Evolutionary conservation across 2,329 filamentous ascomycete genomes (phyloP).

Genomic region (Penicillium sp.): DNA sequence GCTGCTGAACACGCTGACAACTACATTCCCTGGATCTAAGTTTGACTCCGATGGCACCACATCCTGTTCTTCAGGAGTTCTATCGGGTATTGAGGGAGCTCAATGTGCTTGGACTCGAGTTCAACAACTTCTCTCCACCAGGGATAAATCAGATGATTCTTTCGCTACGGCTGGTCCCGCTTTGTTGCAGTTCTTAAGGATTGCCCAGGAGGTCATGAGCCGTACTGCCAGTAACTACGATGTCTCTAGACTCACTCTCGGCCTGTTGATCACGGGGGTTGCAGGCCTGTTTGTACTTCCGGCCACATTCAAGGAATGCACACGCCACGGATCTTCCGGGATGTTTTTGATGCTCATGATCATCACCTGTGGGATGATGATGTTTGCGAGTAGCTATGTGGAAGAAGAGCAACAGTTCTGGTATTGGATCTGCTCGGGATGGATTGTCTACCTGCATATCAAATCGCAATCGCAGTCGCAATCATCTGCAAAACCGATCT

Average conservation of each 20-base stretch:
- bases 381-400: constrained; percentile 97
- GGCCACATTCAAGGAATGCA: constrained; percentile 30
- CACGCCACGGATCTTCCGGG: constrained; percentile 26
- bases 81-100: constrained; percentile 53
- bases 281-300: constrained; percentile 44
- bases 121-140: constrained; percentile 21
- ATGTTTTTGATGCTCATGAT: constrained; percentile 52
- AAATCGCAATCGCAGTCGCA: constrained; percentile 29
- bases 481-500: background rate
- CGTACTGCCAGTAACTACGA: constrained; percentile 92
- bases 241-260: constrained; percentile 50
- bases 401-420: constrained; percentile 99
- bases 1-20: constrained; percentile 71
- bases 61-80: constrained; percentile 23
- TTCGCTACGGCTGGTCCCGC: constrained; percentile 25
- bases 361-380: constrained; percentile 73
- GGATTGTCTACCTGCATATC: constrained; percentile 50
- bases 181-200: constrained; percentile 59
- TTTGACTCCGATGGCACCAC: constrained; percentile 39
- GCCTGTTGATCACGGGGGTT: constrained; percentile 38
- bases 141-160: constrained; percentile 4
- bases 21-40: constrained; percentile 62
- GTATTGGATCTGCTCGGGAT: constrained; percentile 73
- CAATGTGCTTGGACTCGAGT: constrained; percentile 66
- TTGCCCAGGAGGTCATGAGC: constrained; percentile 77